Percentiles rank a stretch among this genome's conserved stretches.
These are phyloP conservation scores for Mycena olivaceomarginata DNA, from an alignment of 768 basidiomycete genomes.

Conservation along the genomic window DNA sequence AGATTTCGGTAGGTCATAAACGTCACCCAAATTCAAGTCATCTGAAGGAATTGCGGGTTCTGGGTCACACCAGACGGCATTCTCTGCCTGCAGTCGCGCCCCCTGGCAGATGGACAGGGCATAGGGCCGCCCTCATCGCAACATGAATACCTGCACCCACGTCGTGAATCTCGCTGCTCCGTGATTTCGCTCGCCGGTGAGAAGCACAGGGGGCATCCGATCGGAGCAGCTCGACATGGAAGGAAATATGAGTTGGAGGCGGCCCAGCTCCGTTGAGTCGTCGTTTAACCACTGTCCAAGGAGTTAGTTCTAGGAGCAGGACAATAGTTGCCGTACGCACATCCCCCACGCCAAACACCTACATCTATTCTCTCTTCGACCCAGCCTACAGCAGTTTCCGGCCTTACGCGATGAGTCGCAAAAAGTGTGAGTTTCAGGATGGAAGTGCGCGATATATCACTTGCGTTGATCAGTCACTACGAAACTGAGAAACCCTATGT, in stretches of 20 bases:
- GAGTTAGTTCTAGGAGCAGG: not conserved
- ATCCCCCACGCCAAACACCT: not conserved
- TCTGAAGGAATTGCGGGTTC: not conserved
- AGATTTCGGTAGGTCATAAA: not conserved
- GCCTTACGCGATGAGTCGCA: slow-evolving; percentile 22
- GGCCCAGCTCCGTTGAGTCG: not conserved
- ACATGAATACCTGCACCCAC: not conserved
- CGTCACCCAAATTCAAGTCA: not conserved
- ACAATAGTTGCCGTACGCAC: not conserved
- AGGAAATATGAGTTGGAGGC: slow-evolving; percentile 10
- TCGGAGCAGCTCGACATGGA: slow-evolving; percentile 19
- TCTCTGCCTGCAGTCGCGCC: not conserved
- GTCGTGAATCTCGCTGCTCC: not conserved
- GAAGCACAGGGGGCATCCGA: slow-evolving; percentile 1
- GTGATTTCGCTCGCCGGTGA: not conserved
- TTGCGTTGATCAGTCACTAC: not conserved
- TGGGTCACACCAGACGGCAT: not conserved
- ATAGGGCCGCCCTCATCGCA: not conserved
- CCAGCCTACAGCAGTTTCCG: slow-evolving; percentile 19
- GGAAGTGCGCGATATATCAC: not conserved
- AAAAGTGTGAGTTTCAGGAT: slow-evolving; percentile 4
- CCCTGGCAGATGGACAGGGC: not conserved
- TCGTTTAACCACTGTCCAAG: not conserved
- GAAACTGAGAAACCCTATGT: too few species aligned
- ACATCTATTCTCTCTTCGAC: not conserved